These are phyloP conservation scores for Plasmopara halstedii DNA, from an alignment of 352 stramenopile genomes.

Conservation along the genomic window DNA sequence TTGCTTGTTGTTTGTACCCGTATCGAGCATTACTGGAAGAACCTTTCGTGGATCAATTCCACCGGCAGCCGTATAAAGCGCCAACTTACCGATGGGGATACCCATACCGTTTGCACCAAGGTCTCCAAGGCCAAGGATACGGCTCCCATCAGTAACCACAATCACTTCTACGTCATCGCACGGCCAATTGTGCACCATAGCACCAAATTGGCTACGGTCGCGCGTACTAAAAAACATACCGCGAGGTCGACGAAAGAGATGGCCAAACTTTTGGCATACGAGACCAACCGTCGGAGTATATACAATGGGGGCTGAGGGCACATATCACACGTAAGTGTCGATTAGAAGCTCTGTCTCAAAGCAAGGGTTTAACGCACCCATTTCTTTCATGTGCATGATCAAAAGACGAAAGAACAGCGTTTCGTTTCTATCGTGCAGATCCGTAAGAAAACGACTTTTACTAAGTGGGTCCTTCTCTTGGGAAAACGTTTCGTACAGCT, in stretches of 20 bases:
- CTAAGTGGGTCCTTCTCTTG: conserved; percentile 72
- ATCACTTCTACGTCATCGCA: conserved; percentile 96
- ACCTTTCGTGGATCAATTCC: conserved; percentile 92
- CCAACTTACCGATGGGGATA: conserved; percentile 96
- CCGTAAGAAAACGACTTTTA: conserved; percentile 92
- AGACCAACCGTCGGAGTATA: conserved; percentile 97
- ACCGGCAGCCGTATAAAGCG: conserved; percentile 92
- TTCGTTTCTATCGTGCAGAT: conserved; percentile 95
- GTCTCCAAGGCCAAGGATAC: conserved; percentile 96
- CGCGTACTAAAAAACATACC: conserved; percentile 94
- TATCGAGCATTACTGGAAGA: conserved; percentile 94
- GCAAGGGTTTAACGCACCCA: conserved; percentile 51
- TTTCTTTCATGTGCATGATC: conserved; percentile 87
- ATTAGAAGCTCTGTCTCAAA: background rate
- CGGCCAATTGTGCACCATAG: conserved; percentile 95
- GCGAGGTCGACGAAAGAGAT: conserved; percentile 84
- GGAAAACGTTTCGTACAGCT: conserved; percentile 66
- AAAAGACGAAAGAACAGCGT: conserved; percentile 93
- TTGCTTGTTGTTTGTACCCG: conserved; percentile 94
- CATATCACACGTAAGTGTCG: conserved; percentile 22
- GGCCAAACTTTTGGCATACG: conserved; percentile 89
- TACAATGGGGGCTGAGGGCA: conserved; percentile 87
- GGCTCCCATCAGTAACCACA: conserved; percentile 94
- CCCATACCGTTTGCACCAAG: conserved; percentile 96
- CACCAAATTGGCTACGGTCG: conserved; percentile 84